Base-by-base conservation (phyloP, 2,329 filamentous ascomycete genomes). In the Ophiocordyceps camponoti-rufipedis region DNA sequence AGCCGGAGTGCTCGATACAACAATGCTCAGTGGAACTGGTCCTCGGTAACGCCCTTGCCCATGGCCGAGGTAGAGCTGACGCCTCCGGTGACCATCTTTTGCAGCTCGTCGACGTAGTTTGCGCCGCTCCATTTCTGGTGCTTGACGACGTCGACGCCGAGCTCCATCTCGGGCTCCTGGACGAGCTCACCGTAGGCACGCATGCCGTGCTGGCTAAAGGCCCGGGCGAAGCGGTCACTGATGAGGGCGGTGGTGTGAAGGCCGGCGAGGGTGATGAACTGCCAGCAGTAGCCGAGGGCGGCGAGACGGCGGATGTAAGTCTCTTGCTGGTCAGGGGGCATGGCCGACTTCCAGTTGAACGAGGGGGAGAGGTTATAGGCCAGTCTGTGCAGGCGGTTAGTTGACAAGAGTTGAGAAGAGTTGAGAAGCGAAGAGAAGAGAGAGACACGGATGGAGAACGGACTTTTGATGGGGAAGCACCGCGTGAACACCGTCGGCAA, bases 301-400 rank as follows among this genome's bases (percentile, higher is more conserved):
- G 80, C 87, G 39, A 98, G 82, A 40, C 91, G 85, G 51, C 80
- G 71, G 69, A 98, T 98, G 70, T 96, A 98, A 18, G 91, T 98
- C 69, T 94, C 86, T 68, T 98, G 91, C 62, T 96, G 89, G 45
- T 75, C 72, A 53, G 83, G 78, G 41, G 85, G 74, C 88, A 95
- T 95, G 56, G 89, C 91, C 48, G 87, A 75, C 72, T 96, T 96
- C 91, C 91, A 98, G 78, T 98, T 98, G 82, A 98, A 98, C 4
- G 87, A 94, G 29, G 91, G 91, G 0, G 87, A 95, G 52, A 98
- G 81, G 72, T 98, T 98, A 72, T 98, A 98, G 5, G 91, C 83
- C 48, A 98, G 82, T 62, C 85, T 91, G 23, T 23, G 5, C 23
- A 23, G 23, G 23, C 23, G 23, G 23, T 23, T 23, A 23, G 23